Evolutionary conservation across 2,329 filamentous ascomycete species (phyloP), one percentile per base, ranked within the genome.

Genomic region (Colletotrichum brevisporum): DNA sequence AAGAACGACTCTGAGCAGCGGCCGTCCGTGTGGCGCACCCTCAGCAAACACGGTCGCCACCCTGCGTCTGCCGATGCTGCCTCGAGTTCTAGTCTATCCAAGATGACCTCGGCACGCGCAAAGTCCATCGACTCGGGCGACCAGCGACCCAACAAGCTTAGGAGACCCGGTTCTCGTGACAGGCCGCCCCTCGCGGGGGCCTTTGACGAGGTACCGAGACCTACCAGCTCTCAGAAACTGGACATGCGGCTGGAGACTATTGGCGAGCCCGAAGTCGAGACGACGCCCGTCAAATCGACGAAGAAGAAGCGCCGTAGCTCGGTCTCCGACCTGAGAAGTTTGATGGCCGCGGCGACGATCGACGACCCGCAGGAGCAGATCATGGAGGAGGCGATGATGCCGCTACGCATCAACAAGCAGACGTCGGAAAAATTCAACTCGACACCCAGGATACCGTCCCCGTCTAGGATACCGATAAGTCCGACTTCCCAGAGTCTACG

Each of bases 251-350:
- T 90, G 1, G 87, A 88, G 74, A 90, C 88, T 0, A 90, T 90
- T 57, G 88, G 87, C 16, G 88, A 90, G 74, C 88, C 88, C 1
- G 84, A 86, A 63, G 77, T 79, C 5, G 71, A 74, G 9, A 72
- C 77, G 4, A 71, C 74, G 39, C 67, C 63, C 47, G 63, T 50
- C 41, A 86, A 83, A 72, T 78, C 78, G n/a, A 81, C 84, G 52
- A 90, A 88, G 77, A 95, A 91, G 82, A 98, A 97, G 83, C 88
- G 95, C 63, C 91, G 95, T 77, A 98, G 95, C 81, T 98, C 95
- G 27, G 83, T 98, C 50, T 97, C 95, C 5, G 95, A 98, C 78
- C 85, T 98, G 55, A 92, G 90, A 73, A 86, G 84, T 64, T 83
- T 93, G 18, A 90, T 95, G 81, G 87, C 86, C 48, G 85, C 89